phyloP scores from a whole-genome alignment of 2,329 filamentous ascomycete genomes.

The Fusarium goolgardi region DNA sequence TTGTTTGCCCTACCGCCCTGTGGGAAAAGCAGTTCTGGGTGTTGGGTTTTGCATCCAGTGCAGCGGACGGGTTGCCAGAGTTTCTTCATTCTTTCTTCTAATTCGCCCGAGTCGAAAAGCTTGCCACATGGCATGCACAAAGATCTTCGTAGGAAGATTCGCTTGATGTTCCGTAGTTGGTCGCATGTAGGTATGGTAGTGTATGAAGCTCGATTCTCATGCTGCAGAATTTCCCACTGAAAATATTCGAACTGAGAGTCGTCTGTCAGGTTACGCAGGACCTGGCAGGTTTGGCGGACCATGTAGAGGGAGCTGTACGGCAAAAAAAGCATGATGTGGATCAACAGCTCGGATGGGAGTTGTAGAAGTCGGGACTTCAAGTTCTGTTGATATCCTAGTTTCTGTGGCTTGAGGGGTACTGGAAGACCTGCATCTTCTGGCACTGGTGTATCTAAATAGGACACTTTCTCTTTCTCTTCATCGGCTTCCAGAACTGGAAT shows the following conservation, averaged over 20 bases:
- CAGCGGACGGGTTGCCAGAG: not conserved
- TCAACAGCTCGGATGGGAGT: not conserved
- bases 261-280: not conserved
- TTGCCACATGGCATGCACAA: not conserved
- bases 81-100: not conserved
- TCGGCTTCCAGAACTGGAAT: not conserved
- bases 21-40: conserved; percentile 8
- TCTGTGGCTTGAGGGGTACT: rapidly evolving
- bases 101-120: not conserved
- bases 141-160: not conserved
- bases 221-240: not conserved
- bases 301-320: conserved; percentile 3
- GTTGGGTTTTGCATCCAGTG: not conserved
- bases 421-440: not conserved
- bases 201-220: not conserved
- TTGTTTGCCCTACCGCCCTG: not conserved
- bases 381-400: rapidly evolving
- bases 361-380: not conserved
- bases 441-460: not conserved
- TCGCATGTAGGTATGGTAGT: not conserved
- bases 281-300: conserved; percentile 1
- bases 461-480: not conserved
- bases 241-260: not conserved
- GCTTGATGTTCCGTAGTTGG: not conserved
- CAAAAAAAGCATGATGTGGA: not conserved